Percentiles rank a stretch among this genome's conserved stretches.
phyloP scores from a whole-genome alignment of 176 grass and related monocot species.

The Echinochloa phyllopogon region DNA sequence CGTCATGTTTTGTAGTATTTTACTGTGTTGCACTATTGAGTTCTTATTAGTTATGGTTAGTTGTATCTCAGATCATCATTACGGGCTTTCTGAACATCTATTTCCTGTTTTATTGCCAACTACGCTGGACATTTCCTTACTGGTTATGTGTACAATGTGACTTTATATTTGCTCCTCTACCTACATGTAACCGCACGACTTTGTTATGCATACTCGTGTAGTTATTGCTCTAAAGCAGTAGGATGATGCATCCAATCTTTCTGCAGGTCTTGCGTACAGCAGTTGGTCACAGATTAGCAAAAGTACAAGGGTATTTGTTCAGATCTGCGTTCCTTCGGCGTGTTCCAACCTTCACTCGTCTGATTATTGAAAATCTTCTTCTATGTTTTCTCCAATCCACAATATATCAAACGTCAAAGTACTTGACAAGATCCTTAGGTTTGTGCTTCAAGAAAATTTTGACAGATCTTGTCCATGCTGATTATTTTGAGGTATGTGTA shows the following conservation, averaged over 20 bases:
- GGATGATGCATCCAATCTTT: slow-evolving; percentile 20
- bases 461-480: slow-evolving; percentile 86
- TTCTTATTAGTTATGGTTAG: slow-evolving; percentile 9
- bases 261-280: slow-evolving; percentile 89
- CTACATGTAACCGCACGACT: slow-evolving; percentile 13
- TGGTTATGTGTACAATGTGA: not conserved
- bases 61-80: not conserved
- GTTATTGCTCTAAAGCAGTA: not conserved
- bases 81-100: not conserved
- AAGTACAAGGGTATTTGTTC: slow-evolving; percentile 96
- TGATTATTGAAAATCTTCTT: slow-evolving; percentile 92
- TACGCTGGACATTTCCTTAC: not conserved
- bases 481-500: slow-evolving; percentile 97
- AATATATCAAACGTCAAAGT: slow-evolving; percentile 86
- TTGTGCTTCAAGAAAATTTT: slow-evolving; percentile 95
- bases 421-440: slow-evolving; percentile 81
- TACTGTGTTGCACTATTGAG: not conserved
- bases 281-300: slow-evolving; percentile 87
- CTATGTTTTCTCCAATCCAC: slow-evolving; percentile 94
- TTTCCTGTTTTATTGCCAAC: not conserved
- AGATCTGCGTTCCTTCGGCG: slow-evolving; percentile 86
- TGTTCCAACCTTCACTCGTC: slow-evolving; percentile 70
- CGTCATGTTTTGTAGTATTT: slow-evolving; percentile 16
- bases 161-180: not conserved
- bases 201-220: not conserved